Evolutionary conservation across 2,329 filamentous ascomycete genomes (phyloP), one percentile per base, ranked within the genome.

Genomic region (Colletotrichum acutatum): DNA sequence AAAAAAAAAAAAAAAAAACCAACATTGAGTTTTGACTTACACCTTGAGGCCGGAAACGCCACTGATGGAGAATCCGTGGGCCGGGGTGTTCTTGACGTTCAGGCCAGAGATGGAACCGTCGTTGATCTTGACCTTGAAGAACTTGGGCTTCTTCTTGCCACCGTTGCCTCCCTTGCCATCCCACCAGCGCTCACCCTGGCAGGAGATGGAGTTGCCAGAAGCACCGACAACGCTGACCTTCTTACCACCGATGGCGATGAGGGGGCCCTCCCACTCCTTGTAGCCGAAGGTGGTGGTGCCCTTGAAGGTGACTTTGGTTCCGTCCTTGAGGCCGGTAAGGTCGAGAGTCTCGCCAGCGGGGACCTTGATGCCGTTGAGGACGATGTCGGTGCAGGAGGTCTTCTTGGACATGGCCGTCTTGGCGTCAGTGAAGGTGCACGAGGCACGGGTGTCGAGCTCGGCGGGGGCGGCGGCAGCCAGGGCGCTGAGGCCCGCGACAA

Each of bases 201-300:
- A 89, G 76, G 92, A 84, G 66, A 93, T 86, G 19, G 84, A 80
- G 73, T 84, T 84, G 28, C 88, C 90, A 0, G 82, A 77, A 22
- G 86, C 86, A 59, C 88, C 89, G 8, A 83, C 83, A 59, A 92
- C 84, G 34, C 84, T 86, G 76, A 92, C 85, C 74, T 84, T 83
- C 42, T 82, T 88, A 49, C 91, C 92, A 1, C 87, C 88, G 74
- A 93, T 84, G 32, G 86, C 85, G 76, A 94, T 86, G 12, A 94
- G 84, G 60, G 91, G 91, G 0, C 92, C 91, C 1, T 80, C 80
- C 91, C 91, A 93, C 77, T 92, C 88, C 75, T 89, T 84, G 82
- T 92, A 93, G 24, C 85, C 91, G 77, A 91, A 94, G 68, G 88
- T 90, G 24, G 91, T 93, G 22, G 85, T 89, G 52, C 92, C 92